Evolutionary conservation across 2,329 filamentous ascomycete species (phyloP), one percentile per base, ranked within the genome.

Genomic region (Cladosporium sp.): DNA sequence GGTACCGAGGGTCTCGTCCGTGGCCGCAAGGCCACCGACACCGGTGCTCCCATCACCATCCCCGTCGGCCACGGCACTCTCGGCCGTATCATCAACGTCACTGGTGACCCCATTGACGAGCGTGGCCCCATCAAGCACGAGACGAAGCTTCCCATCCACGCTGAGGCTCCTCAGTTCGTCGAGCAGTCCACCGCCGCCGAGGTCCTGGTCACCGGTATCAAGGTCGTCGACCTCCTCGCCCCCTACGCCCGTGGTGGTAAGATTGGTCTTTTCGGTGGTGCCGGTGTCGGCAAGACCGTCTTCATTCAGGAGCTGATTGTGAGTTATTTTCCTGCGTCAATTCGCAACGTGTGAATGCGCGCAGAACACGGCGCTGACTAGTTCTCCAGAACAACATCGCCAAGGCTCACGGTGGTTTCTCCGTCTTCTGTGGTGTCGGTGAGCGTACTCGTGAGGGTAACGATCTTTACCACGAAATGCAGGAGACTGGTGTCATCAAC

Each of bases 401-500:
- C 79, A 97, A 97, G 85, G 93, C 93, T 68, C 93, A 98, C 82
- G 93, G 93, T 95, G 93, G 93, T 95, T 98, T 95, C 88, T 98
- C 93, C 65, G 93, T 98, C 74, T 98, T 98, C 87, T 95, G 90
- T 73, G 93, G 93, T 92, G 93, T 98, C 78, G 93, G 93, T 76
- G 93, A 98, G 87, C 92, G 93, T 83, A 98, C 93, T 74, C 93
- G 93, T 89, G 93, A 98, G 86, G 93, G 93, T 84, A 98, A 98
- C 85, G 93, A 98, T 86, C 78, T 98, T 83, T 98, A 98, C 87
- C 92, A 98, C 81, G 93, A 98, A 85, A 98, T 98, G 93, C 93
- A 97, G 83, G 92, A 98, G 81, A 98, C 93, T 66, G 89, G 88
- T 72, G 93, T 98, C 83, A 98, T 98, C 78, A 85, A 98, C 78